A percentile compares a stretch with the other conserved stretches of the same genome.
Evolutionary conservation across 177 flowering plant genomes (phyloP).

Genomic region (Tripterygium wilfordii): DNA sequence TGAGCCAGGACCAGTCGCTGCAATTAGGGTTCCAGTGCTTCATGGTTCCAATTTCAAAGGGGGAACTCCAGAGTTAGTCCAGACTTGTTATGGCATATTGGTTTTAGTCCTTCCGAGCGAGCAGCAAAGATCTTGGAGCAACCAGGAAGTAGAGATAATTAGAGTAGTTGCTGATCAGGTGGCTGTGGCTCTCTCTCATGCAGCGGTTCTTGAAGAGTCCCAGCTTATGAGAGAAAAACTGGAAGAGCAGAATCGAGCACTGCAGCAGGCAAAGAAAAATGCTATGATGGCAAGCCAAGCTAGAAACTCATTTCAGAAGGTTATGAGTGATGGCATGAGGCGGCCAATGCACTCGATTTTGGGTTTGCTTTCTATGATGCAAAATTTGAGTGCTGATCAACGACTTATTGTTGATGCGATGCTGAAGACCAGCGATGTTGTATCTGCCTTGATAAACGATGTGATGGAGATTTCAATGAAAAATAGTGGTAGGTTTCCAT

Average conservation of each 20-base stretch:
- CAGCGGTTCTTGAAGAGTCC: constrained; percentile 88
- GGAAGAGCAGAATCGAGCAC: constrained; percentile 70
- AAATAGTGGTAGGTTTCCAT: constrained; percentile 48
- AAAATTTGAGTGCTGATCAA: constrained; percentile 51
- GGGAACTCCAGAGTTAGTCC: constrained; percentile 76
- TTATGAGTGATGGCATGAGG: constrained; percentile 85
- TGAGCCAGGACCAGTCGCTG: constrained; percentile 72
- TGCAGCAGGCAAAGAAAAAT: constrained; percentile 67
- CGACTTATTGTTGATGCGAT: constrained; percentile 55
- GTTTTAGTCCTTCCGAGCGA: constrained; percentile 76
- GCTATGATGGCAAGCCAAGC: constrained; percentile 95
- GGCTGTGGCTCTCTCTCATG: constrained; percentile 94
- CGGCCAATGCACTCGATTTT: constrained; percentile 87
- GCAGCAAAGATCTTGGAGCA: constrained; percentile 48
- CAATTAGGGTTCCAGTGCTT: constrained; percentile 92
- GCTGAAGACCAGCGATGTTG: constrained; percentile 64
- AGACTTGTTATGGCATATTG: constrained; percentile 68
- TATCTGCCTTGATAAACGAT: constrained; percentile 74
- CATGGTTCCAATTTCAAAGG: constrained; percentile 82
- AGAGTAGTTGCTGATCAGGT: constrained; percentile 96
- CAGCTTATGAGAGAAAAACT: constrained; percentile 81
- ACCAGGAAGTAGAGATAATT: constrained; percentile 80
- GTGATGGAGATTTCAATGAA: constrained; percentile 66
- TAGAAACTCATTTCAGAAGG: constrained; percentile 73
- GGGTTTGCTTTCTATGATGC: constrained; percentile 74